phyloP scores from a whole-genome alignment of 116 monocot species.

The Cymodocea nodosa region DNA sequence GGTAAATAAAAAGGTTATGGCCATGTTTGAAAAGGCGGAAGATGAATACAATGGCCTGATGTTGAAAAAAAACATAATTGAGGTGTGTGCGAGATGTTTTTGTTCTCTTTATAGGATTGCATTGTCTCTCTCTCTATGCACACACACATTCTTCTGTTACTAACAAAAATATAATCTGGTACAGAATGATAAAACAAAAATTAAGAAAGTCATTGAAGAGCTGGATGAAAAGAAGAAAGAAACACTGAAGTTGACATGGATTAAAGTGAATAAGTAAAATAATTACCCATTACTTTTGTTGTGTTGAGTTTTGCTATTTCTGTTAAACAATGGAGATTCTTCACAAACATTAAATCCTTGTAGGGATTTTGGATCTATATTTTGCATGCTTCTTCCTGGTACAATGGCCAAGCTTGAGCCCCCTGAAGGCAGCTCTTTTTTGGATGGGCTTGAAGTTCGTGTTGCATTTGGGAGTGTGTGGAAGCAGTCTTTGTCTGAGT shows the following conservation, averaged over 20 bases:
- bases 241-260: constrained; percentile 85
- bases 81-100: constrained; percentile 22
- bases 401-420: constrained; percentile 94
- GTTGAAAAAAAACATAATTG: constrained; percentile 84
- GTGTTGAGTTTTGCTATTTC: too few species aligned
- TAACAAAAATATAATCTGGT: background rate
- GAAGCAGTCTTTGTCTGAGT: constrained; percentile 96
- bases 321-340: too few species aligned
- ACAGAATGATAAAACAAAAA: constrained; percentile 95
- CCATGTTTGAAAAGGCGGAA: constrained; percentile 97
- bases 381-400: constrained; percentile 86
- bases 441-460: constrained; percentile 98
- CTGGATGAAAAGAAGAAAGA: constrained; percentile 97
- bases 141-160: background rate
- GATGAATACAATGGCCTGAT: constrained; percentile 85
- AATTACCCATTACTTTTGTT: background rate
- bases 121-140: background rate
- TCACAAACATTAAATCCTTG: background rate
- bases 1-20: constrained; percentile 94
- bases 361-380: constrained; percentile 99
- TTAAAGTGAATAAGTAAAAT: constrained; percentile 94
- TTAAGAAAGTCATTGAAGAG: constrained; percentile 90
- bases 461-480: constrained; percentile 98
- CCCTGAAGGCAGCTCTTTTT: constrained; percentile 64
- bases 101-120: background rate